Evolutionary conservation across 2,329 filamentous ascomycete genomes (phyloP).

Genomic region (Rhynchosporium secalis): DNA sequence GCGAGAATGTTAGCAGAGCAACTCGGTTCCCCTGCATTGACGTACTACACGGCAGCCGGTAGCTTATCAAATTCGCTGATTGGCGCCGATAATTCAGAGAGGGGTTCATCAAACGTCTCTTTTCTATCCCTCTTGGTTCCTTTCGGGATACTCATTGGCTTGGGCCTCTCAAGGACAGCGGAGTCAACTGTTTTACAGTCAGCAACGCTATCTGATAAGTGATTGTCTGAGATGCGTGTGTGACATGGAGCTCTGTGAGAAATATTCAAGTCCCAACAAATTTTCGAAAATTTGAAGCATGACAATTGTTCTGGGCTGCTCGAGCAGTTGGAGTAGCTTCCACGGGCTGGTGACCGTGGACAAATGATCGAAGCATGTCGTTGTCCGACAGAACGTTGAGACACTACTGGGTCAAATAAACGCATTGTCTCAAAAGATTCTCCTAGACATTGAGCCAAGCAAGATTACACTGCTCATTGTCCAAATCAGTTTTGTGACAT

Average conservation of each 20-base stretch:
- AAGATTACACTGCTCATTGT: not conserved
- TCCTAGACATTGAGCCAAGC: not conserved
- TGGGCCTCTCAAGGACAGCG: slow-evolving; percentile 8
- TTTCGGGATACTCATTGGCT: slow-evolving; percentile 7
- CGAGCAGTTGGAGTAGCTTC: no score
- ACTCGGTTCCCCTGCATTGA: not conserved
- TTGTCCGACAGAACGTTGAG: no score
- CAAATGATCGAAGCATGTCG: no score
- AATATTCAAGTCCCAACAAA: no score
- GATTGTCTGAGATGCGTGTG: not conserved
- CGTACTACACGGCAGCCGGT: slow-evolving; percentile 12
- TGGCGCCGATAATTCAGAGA: slow-evolving; percentile 4
- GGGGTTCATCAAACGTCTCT: slow-evolving; percentile 13
- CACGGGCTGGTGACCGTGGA: no score
- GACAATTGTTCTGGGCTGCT: no score
- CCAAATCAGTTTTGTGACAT: not conserved
- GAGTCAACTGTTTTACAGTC: slow-evolving; percentile 1
- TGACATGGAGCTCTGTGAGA: no score
- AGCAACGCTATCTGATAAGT: not conserved
- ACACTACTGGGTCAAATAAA: no score
- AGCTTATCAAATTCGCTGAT: slow-evolving; percentile 9
- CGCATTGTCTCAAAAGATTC: no score
- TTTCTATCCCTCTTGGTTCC: slow-evolving; percentile 16
- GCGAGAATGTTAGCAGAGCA: not conserved
- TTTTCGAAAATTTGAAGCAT: no score